Base-by-base conservation (phyloP, 208 protist species). In the Crithidia bombi region DNA sequence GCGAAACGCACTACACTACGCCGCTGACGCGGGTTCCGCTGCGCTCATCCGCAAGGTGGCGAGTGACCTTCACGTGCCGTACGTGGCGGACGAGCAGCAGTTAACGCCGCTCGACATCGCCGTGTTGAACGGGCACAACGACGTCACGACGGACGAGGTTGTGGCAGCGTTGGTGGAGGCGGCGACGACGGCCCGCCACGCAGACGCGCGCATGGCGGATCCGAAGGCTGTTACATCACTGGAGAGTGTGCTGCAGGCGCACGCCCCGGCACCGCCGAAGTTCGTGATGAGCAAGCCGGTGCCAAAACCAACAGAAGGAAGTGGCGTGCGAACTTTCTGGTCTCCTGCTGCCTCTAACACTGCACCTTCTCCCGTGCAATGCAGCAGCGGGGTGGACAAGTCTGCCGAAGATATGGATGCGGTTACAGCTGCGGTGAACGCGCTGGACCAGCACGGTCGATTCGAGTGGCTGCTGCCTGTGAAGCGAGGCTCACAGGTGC, bases 1-100 rank as follows among this genome's bases (percentile, higher is more conserved):
- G 19, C 86, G 88, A 23, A 94, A 96, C 41, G 82, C 83, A 19
- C 67, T 92, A 39, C 91, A 96, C 75, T 96, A 96, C 71, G 88
- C 85, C 25, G 88, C 87, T 9, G 91, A 96, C 61, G 82, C 82
- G 55, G 87, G 91, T 12, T 69, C 68, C 39, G 39, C 81, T 0
- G 28, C 47, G n/a, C 65, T 92, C 26, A 75, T 94, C 9, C 73
- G 85, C 70, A 58, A 69, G 39, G 71, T 94, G 15, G 58, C 81
- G 11, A 54, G 57, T 3, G 68, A 82, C 36, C 65, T 67, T 9
- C 52, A 66, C 25, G 84, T 96, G 35, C 87, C 86, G 15, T 91
- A 86, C 69, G 49, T 64, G 23, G 75, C 56, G 28, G 89, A 92
- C 54, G 80, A 90, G 38, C 87, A 87, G 55, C 79, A 75, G 26